Conservation (phyloP, 2,329 filamentous ascomycete genomes). For the Berkeleyomyces rouxiae region DNA sequence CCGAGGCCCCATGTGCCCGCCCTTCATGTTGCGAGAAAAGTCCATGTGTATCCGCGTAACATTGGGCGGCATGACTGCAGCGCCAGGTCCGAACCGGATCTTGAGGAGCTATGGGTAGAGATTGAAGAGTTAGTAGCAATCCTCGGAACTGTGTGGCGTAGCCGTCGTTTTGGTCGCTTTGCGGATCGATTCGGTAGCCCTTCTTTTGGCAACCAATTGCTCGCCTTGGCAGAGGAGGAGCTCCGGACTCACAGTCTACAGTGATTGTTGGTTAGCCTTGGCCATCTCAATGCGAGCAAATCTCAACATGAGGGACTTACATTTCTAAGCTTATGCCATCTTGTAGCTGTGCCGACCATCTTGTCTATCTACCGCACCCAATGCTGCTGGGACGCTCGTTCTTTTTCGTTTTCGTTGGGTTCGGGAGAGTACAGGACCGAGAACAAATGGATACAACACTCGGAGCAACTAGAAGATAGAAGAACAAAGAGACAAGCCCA, state of each 20-base stretch:
- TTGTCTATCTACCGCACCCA: constrained; percentile 14
- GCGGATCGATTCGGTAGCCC: too few species aligned
- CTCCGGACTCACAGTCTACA: neutral
- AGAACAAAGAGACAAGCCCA: neutral
- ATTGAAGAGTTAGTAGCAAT: constrained; percentile 10
- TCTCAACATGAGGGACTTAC: constrained; percentile 29
- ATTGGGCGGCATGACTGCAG: constrained; percentile 60
- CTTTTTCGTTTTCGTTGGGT: neutral
- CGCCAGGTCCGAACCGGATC: constrained; percentile 67
- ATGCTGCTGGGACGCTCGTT: neutral
- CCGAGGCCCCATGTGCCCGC: constrained; percentile 59
- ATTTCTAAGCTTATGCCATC: constrained; percentile 52
- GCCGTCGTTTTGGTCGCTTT: neutral
- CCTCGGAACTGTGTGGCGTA: neutral
- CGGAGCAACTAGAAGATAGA: neutral
- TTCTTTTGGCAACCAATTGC: neutral
- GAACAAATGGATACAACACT: neutral
- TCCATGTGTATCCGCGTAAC: constrained; percentile 61
- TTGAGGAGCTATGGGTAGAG: constrained; percentile 42
- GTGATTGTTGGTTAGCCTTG: neutral
- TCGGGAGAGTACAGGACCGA: neutral
- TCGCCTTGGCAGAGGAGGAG: neutral
- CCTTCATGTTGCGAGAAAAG: constrained; percentile 44
- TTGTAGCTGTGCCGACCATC: constrained; percentile 31
- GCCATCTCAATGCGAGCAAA: neutral